Percentiles rank a stretch among this genome's conserved stretches.
Evolutionary conservation across 805 yeast species (phyloP).

Genomic region (Teunomyces tritomae): DNA sequence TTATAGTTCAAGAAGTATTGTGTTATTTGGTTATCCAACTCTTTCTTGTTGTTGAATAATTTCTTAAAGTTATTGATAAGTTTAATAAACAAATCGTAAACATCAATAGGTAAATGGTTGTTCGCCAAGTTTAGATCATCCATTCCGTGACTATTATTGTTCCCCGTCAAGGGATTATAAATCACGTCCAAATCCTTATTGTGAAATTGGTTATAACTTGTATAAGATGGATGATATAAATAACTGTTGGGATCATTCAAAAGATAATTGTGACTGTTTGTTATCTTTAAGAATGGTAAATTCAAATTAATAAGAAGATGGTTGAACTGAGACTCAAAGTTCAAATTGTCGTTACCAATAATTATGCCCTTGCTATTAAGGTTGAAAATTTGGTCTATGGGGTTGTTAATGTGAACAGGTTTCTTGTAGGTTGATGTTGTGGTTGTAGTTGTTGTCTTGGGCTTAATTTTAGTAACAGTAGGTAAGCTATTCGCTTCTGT

Average conservation of each 20-base stretch:
- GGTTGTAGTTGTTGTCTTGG: slow-evolving; percentile 5
- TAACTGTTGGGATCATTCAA: slow-evolving; percentile 43
- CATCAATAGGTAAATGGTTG: slow-evolving; percentile 34
- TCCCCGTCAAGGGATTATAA: slow-evolving; percentile 39
- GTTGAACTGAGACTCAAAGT: slow-evolving; percentile 46
- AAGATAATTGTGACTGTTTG: slow-evolving; percentile 42
- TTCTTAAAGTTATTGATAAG: slow-evolving; percentile 43
- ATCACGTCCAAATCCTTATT: slow-evolving; percentile 37
- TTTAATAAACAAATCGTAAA: slow-evolving; percentile 43
- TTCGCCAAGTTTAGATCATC: slow-evolving; percentile 5
- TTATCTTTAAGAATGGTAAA: slow-evolving; percentile 42
- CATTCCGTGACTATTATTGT: slow-evolving; percentile 8
- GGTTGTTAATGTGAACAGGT: slow-evolving; percentile 35
- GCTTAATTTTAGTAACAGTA: neutral
- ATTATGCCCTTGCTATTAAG: slow-evolving; percentile 41
- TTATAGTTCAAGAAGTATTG: slow-evolving; percentile 53
- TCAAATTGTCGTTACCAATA: slow-evolving; percentile 44
- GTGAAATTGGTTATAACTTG: slow-evolving; percentile 34
- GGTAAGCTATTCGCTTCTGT: neutral
- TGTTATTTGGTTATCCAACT: slow-evolving; percentile 46
- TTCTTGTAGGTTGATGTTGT: slow-evolving; percentile 4
- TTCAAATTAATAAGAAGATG: slow-evolving; percentile 42
- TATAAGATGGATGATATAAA: slow-evolving; percentile 38
- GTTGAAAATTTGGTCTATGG: slow-evolving; percentile 45
- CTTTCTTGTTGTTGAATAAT: slow-evolving; percentile 33